Percentiles rank a stretch among this genome's conserved stretches.
These are phyloP conservation scores for Kregervanrija pseudodelftensis DNA, from an alignment of 805 yeast genomes.

Conservation along the genomic window DNA sequence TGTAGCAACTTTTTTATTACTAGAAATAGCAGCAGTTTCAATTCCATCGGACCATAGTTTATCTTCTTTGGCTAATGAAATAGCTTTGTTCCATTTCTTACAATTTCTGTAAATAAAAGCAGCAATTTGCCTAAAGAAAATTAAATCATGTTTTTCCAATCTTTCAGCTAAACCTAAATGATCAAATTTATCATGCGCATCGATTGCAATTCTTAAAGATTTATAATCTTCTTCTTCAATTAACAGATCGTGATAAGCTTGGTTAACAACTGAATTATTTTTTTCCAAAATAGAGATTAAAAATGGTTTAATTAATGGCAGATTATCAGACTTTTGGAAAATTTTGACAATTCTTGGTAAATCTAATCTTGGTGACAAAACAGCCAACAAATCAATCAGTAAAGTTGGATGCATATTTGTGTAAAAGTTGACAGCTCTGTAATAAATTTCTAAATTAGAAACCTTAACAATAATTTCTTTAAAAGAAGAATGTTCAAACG, in stretches of 20 bases:
- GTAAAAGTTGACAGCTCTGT: constrained; percentile 94
- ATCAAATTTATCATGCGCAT: constrained; percentile 85
- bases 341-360: constrained; percentile 91
- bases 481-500: constrained; percentile 89
- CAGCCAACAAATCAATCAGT: constrained; percentile 78
- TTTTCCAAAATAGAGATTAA: constrained; percentile 84
- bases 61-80: constrained; percentile 82
- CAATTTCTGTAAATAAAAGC: constrained; percentile 90
- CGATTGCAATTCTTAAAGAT: constrained; percentile 80
- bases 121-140: constrained; percentile 94
- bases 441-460: constrained; percentile 91
- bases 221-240: constrained; percentile 96
- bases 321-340: constrained; percentile 90
- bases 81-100: constrained; percentile 88
- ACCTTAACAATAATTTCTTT: constrained; percentile 94
- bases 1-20: constrained; percentile 73
- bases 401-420: constrained; percentile 87
- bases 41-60: constrained; percentile 93
- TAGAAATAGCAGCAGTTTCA: constrained; percentile 81
- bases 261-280: constrained; percentile 85
- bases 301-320: constrained; percentile 94
- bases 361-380: constrained; percentile 82
- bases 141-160: constrained; percentile 82
- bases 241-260: constrained; percentile 90
- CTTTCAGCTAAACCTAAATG: constrained; percentile 87